Evolutionary conservation across 768 basidiomycete genomes (phyloP).

Genomic region (Tricholoma matsutake): DNA sequence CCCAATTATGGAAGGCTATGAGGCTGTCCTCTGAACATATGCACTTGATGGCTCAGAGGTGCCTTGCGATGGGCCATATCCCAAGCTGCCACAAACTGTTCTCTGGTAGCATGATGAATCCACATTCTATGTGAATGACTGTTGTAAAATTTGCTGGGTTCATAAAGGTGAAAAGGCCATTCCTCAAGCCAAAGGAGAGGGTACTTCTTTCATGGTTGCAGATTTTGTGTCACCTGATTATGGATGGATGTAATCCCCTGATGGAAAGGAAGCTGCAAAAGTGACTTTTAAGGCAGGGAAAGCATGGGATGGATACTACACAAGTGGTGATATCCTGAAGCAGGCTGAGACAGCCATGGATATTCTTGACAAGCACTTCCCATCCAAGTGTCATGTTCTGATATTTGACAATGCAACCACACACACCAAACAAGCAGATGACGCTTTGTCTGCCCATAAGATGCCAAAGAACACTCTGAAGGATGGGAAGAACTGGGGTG

Average conservation of each 20-base stretch:
- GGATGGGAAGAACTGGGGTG: too few relatives aligned
- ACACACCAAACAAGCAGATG: too few relatives aligned
- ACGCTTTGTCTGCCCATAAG: too few relatives aligned
- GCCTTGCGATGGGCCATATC: too few relatives aligned
- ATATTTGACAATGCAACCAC: too few relatives aligned
- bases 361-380: neutral
- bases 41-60: too few relatives aligned
- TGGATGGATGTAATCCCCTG: neutral
- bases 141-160: neutral
- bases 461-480: too few relatives aligned
- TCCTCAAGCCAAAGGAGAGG: neutral
- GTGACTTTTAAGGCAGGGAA: neutral
- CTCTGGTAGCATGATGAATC: neutral
- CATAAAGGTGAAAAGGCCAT: neutral
- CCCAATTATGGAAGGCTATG: neutral
- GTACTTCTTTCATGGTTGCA: neutral
- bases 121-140: neutral
- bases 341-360: neutral
- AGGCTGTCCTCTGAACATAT: too few relatives aligned
- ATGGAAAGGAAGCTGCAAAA: neutral
- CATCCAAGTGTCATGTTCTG: too few relatives aligned
- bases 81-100: too few relatives aligned
- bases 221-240: neutral
- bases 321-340: neutral
- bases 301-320: neutral